Evolutionary conservation across 805 yeast species (phyloP).

Genomic region (Yarrowia sp.): DNA sequence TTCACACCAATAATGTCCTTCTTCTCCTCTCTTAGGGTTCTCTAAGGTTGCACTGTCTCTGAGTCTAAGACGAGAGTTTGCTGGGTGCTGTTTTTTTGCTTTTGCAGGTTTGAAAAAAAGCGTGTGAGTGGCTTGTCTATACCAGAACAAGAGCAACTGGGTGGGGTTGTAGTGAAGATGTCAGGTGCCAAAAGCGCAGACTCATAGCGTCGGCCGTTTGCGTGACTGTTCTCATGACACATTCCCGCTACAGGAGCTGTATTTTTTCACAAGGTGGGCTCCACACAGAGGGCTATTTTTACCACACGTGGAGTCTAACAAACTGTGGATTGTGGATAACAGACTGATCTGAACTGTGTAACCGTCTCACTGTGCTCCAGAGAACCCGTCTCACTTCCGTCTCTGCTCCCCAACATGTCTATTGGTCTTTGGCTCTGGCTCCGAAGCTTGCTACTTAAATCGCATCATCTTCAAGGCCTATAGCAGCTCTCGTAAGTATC

Average conservation of each 20-base stretch:
- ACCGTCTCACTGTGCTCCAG: too few species aligned
- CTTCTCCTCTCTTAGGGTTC: neutral
- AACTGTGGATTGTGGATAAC: too few species aligned
- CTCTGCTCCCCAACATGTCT: conserved; percentile 2
- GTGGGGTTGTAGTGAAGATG: neutral
- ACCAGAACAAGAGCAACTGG: conserved; percentile 11
- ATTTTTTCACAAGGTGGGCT: neutral
- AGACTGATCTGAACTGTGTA: too few species aligned
- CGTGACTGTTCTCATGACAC: neutral
- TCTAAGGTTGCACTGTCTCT: conserved; percentile 14
- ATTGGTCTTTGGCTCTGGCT: conserved; percentile 1
- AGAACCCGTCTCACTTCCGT: too few species aligned
- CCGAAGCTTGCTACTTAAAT: conserved; percentile 13
- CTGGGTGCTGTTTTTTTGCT: neutral
- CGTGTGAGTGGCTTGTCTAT: conserved; percentile 11
- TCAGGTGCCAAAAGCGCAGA: too few species aligned
- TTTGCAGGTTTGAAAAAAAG: neutral
- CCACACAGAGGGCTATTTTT: neutral
- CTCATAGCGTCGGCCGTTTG: too few species aligned
- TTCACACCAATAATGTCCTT: too few species aligned
- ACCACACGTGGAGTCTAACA: neutral
- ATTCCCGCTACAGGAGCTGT: neutral
- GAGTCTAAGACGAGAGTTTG: neutral
- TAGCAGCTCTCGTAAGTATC: neutral
- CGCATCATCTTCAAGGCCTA: neutral